Evolutionary conservation across 1,284 basidiomycete genomes (phyloP), one percentile per base, ranked within the genome.

Genomic region (Bjerkandera adusta): DNA sequence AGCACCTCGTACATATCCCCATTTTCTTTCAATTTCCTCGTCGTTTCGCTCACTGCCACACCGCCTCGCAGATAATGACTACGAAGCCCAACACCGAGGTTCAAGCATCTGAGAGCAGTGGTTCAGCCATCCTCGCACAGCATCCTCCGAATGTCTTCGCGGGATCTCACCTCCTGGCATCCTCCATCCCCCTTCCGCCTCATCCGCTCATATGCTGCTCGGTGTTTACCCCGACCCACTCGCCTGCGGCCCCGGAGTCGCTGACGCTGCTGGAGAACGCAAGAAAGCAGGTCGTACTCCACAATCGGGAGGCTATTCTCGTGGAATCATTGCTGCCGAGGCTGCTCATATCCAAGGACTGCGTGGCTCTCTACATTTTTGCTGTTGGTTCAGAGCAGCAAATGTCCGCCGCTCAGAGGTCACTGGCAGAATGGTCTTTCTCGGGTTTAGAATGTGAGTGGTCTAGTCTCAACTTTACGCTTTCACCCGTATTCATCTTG

Each of bases 191-290:
- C 44, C 52, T 75, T 10, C 69, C 71, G 0, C 44, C 60, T 29
- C 43, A 64, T 49, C 51, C 69, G n/a, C 54, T 56, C 50, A 68
- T 85, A 46, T 61, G 62, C 18, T 82, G 75, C 58, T 66, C 68
- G 36, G 65, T 72, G 41, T 80, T 72, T 59, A 53, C 64, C n/a
- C 67, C 74, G 5, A 47, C 59, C 20, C 47, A 27, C 27, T 25
- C 53, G 12, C 47, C 59, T n/a, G 53, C 65, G 36, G 42, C 61
- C 2, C 4, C 47, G 1, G 60, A 66, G 24, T 45, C 48, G 13
- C 66, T 70, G 37, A 73, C 79, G 33, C 56, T 62, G 40, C 63
- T 87, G 45, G 84, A 88, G 56, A 54, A 65, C 20, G 83, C 77
- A 4, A 72, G 85, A 43, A 71, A 77, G 50, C 61, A 63, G 1